Conservation (phyloP, 2,329 filamentous ascomycete species). For the Stylonectria norvegica region DNA sequence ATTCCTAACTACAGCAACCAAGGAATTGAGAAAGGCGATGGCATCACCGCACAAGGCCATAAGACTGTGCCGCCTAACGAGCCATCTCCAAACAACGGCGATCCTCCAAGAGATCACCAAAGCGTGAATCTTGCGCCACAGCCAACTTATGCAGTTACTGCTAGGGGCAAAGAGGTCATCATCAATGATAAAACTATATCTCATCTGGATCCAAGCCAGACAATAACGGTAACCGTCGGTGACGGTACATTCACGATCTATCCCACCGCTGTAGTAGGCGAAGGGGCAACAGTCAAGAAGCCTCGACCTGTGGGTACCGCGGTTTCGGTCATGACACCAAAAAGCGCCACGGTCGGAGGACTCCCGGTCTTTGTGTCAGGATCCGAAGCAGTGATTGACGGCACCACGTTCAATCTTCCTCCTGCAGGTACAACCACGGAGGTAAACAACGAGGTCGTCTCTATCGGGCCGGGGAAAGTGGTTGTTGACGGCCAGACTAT, state of each 20-base stretch:
- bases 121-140: slow-evolving; percentile 3
- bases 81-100: neutral
- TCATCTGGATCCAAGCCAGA: slow-evolving; percentile 35
- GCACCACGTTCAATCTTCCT: slow-evolving; percentile 42
- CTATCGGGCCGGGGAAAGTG: slow-evolving; percentile 34
- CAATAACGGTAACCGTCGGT: slow-evolving; percentile 40
- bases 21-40: slow-evolving; percentile 3
- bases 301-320: slow-evolving; percentile 32
- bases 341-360: slow-evolving; percentile 37
- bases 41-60: slow-evolving; percentile 17
- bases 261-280: slow-evolving; percentile 44
- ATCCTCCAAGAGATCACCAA: neutral
- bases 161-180: slow-evolving; percentile 43
- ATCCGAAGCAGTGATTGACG: slow-evolving; percentile 40
- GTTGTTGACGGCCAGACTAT: slow-evolving; percentile 37
- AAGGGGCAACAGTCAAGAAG: slow-evolving; percentile 42
- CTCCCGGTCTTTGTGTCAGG: slow-evolving; percentile 42
- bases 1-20: slow-evolving; percentile 39
- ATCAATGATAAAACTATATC: slow-evolving; percentile 46
- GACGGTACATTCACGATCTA: slow-evolving; percentile 46
- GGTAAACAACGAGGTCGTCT: slow-evolving; percentile 33
- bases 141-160: slow-evolving; percentile 39
- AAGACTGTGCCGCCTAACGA: slow-evolving; percentile 11
- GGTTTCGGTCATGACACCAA: slow-evolving; percentile 34
- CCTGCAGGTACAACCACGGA: slow-evolving; percentile 33